Base-by-base conservation (phyloP, 257 asterid genomes). In the Thymus mandschuricus region DNA sequence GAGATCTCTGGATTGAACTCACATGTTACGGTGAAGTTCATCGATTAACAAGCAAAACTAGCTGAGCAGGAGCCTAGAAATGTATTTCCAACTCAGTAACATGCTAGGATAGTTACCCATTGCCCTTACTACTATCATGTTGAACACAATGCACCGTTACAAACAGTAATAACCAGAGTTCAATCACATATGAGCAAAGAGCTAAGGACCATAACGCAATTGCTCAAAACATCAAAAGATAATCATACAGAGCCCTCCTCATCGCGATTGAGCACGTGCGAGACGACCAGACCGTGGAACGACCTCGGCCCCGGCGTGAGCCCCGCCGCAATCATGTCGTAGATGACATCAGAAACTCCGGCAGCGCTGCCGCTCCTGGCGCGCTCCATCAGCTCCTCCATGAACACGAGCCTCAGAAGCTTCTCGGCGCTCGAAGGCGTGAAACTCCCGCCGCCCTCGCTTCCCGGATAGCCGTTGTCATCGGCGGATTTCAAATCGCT, bases 321-420 rank as follows among this genome's bases (percentile, higher is more conserved):
- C 49, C 98, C 98, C n/a, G 98, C 97, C 29, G 98, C 97, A 81
- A 91, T 80, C 98, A 94, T 94, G 71, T 94, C 98, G 64, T 94
- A 94, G 40, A 94, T 86, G 64, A 94, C 96, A 48, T 86, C 92
- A 54, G 98, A 91, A 75, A 87, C 98, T 21, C 95, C 98, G 27
- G 80, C 63, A 9, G 79, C 79, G 78, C 86, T 88, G 34, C 87
- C 96, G 31, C 77, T 82, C 15, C 98, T 68, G 41, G 97, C 96
- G 48, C 88, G 87, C 62, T 54, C 85, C 97, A 91, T 94, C 66
- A 94, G 50, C 83, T 91, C 98, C 82, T 94, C 98, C 98, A 91
- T 94, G 81, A 94, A 94, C 33, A 89, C 96, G 30, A 94, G 86
- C 68, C 98, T 79, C 72, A 94, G 79, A 12, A 84, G 79, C 79